These are phyloP conservation scores for Penicillium dipodomyicola DNA, from an alignment of 495 filamentous ascomycete genomes.

Conservation along the genomic window DNA sequence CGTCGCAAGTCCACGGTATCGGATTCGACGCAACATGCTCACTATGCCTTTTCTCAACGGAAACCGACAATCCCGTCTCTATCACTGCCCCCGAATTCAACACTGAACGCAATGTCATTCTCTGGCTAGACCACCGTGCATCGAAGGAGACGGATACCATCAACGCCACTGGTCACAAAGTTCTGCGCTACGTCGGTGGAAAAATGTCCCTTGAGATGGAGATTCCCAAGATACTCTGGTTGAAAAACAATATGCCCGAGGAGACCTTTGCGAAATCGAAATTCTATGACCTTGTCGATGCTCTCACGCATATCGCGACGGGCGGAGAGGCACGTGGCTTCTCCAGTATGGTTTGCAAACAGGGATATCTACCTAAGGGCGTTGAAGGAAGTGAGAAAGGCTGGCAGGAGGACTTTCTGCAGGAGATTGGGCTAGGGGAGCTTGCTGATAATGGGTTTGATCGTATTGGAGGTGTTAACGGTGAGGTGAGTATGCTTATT, in stretches of 20 bases:
- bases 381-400: slow-evolving; percentile 88
- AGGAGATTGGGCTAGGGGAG: background rate
- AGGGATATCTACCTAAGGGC: slow-evolving; percentile 82
- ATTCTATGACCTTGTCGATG: slow-evolving; percentile 84
- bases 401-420: slow-evolving; percentile 84
- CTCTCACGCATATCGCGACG: slow-evolving; percentile 82
- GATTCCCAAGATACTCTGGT: slow-evolving; percentile 86
- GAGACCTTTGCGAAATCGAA: slow-evolving; percentile 79
- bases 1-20: slow-evolving; percentile 65
- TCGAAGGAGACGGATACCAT: slow-evolving; percentile 76
- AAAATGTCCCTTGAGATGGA: slow-evolving; percentile 95
- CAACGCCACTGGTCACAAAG: slow-evolving; percentile 77
- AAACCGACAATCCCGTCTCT: slow-evolving; percentile 75
- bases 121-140: slow-evolving; percentile 84
- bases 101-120: slow-evolving; percentile 74
- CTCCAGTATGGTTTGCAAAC: slow-evolving; percentile 85
- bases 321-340: slow-evolving; percentile 78
- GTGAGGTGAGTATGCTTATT: slow-evolving; percentile 43
- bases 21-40: slow-evolving; percentile 92
- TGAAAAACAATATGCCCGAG: slow-evolving; percentile 85
- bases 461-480: slow-evolving; percentile 4
- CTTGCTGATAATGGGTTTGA: background rate
- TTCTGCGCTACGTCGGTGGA: slow-evolving; percentile 83
- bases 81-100: slow-evolving; percentile 75
- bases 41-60: slow-evolving; percentile 74